Evolutionary conservation across 331 rosid species (phyloP).

Genomic region (Malus hybrid): DNA sequence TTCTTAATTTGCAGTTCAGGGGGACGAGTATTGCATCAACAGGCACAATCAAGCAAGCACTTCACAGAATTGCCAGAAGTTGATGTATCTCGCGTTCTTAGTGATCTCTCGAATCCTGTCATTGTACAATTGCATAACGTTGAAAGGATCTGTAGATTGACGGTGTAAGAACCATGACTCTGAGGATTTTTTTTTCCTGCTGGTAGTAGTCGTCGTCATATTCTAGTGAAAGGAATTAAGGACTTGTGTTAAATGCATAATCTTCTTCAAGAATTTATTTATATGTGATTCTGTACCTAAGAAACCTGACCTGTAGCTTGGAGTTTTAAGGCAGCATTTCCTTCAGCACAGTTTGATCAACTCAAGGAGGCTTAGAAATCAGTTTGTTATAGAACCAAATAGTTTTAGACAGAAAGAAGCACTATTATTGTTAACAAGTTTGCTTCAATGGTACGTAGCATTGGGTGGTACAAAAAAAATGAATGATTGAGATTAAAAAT

Average conservation of each 20-base stretch:
- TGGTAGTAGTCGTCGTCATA: not conserved
- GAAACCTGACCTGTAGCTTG: not conserved
- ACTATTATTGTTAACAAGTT: no score
- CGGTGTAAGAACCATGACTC: conserved; percentile 15
- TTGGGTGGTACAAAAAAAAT: no score
- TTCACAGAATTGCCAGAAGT: conserved; percentile 37
- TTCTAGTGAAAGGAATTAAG: conserved; percentile 3
- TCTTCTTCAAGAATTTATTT: not conserved
- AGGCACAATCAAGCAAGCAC: conserved; percentile 52
- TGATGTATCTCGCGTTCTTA: conserved; percentile 24
- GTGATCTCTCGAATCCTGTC: conserved; percentile 6
- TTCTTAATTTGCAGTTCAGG: conserved; percentile 42
- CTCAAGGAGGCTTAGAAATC: not conserved
- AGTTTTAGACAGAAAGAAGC: no score
- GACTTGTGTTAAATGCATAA: not conserved
- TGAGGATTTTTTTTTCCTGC: conserved; percentile 13
- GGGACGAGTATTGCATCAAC: conserved; percentile 34
- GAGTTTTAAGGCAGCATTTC: not conserved
- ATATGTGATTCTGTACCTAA: not conserved
- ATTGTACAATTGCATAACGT: conserved; percentile 8
- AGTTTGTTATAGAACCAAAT: no score
- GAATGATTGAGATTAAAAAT: no score
- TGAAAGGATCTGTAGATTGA: conserved; percentile 13
- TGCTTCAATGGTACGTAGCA: no score
- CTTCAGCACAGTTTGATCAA: not conserved